phyloP scores from a whole-genome alignment of 371 early-diverging fungal genomes.

The Mortierella sp. region DNA sequence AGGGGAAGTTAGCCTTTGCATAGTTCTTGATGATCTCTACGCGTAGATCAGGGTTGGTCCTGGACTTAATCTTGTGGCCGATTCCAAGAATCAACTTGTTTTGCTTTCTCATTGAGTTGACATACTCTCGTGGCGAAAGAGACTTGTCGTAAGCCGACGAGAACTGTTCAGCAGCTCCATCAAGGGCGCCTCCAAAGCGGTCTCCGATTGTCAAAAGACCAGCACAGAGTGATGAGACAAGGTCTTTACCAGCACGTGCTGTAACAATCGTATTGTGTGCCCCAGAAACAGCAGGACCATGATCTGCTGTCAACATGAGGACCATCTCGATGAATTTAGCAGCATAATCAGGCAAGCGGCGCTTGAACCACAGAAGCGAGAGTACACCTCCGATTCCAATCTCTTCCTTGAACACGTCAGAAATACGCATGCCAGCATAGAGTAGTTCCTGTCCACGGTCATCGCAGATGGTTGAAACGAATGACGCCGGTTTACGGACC shows the following conservation, averaged over 20 bases:
- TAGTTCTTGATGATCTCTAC: constrained; percentile 95
- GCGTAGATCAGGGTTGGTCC: constrained; percentile 98
- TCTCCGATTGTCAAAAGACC: constrained; percentile 96
- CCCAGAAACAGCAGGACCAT: constrained; percentile 95
- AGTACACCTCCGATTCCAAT: constrained; percentile 98
- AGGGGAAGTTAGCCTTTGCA: constrained; percentile 91
- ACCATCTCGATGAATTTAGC: constrained; percentile 99
- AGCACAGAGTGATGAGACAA: constrained; percentile 93
- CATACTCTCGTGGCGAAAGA: constrained; percentile 91
- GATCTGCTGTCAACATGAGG: constrained; percentile 98
- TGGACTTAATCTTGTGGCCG: constrained; percentile 99
- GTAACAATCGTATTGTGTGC: constrained; percentile 99
- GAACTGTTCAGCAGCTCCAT: constrained; percentile 95
- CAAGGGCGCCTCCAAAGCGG: constrained; percentile 97
- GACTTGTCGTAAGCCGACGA: constrained; percentile 91
- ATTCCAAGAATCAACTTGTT: constrained; percentile 93
- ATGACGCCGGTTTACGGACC: constrained; percentile 97
- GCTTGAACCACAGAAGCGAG: constrained; percentile 98
- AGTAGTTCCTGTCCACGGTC: constrained; percentile 98
- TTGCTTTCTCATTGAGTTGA: constrained; percentile 89
- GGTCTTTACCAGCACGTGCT: constrained; percentile 98
- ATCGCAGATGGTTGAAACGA: constrained; percentile 98
- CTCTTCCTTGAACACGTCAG: constrained; percentile 97
- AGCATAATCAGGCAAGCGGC: constrained; percentile 95
- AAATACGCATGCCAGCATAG: constrained; percentile 98